These are phyloP conservation scores for Podospora pseudopauciseta DNA, from an alignment of 495 filamentous ascomycete species.

Conservation along the genomic window DNA sequence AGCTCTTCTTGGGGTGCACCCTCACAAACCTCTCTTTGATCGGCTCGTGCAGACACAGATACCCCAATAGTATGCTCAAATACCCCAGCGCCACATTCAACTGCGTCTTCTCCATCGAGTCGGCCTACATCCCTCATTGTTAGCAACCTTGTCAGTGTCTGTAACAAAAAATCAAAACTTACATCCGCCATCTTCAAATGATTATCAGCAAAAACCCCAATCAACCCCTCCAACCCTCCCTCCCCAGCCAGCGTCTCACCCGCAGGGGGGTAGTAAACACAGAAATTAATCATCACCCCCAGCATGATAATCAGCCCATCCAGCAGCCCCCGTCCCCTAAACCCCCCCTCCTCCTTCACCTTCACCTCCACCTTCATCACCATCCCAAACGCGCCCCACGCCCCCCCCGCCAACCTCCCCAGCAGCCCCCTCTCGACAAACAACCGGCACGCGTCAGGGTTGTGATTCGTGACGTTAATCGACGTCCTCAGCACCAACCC, in stretches of 20 bases:
- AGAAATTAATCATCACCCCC: conserved; percentile 85
- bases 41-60: conserved; percentile 61
- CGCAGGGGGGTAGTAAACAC: conserved; percentile 64
- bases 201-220: conserved; percentile 52
- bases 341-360: conserved; percentile 23
- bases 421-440: conserved; percentile 61
- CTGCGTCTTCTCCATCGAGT: conserved; percentile 78
- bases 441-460: conserved; percentile 58
- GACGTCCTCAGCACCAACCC: conserved; percentile 61
- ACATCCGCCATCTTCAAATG: conserved; percentile 48
- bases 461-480: conserved; percentile 86
- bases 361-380: conserved; percentile 42
- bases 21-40: conserved; percentile 49
- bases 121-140: conserved; percentile 54
- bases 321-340: conserved; percentile 30
- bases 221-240: conserved; percentile 30
- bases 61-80: conserved; percentile 77
- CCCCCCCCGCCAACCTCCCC: conserved; percentile 46
- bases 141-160: conserved; percentile 39
- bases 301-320: conserved; percentile 75
- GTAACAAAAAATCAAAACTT: conserved; percentile 42
- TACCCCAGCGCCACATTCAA: conserved; percentile 90
- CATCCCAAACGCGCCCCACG: conserved; percentile 37
- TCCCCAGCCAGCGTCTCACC: conserved; percentile 34
- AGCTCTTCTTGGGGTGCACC: conserved; percentile 54